A percentile compares a stretch with the other conserved stretches of the same genome.
These are phyloP conservation scores for Echium plantagineum DNA, from an alignment of 257 asterid species.

Conservation along the genomic window DNA sequence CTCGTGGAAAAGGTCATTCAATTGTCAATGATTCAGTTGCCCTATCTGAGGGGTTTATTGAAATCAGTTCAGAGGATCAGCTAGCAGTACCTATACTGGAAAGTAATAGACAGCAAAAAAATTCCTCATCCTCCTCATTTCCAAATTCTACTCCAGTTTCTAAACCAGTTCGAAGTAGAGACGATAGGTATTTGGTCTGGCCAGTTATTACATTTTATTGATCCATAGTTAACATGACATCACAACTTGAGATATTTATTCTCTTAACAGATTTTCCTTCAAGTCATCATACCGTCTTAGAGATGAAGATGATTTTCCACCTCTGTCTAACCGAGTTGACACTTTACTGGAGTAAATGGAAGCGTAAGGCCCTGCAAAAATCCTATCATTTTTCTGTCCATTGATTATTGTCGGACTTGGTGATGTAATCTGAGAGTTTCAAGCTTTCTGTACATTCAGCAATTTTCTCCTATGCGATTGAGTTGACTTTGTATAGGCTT, in stretches of 20 bases:
- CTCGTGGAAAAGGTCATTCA: slow-evolving; percentile 26
- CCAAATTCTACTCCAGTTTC: slow-evolving; percentile 16
- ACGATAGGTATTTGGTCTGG: slow-evolving; percentile 42
- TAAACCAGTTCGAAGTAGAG: slow-evolving; percentile 25
- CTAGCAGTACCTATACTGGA: slow-evolving; percentile 15
- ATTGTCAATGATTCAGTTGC: slow-evolving; percentile 15
- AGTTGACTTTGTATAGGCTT: not conserved
- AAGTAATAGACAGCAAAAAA: slow-evolving; percentile 17
- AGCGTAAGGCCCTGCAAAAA: not conserved
- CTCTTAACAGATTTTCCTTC: slow-evolving; percentile 37
- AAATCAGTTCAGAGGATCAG: slow-evolving; percentile 20
- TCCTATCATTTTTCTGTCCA: not conserved
- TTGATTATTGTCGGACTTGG: not conserved
- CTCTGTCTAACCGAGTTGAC: slow-evolving; percentile 23
- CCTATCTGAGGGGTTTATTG: slow-evolving; percentile 32
- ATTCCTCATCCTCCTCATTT: slow-evolving; percentile 16
- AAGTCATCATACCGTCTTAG: slow-evolving; percentile 57
- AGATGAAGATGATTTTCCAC: slow-evolving; percentile 82
- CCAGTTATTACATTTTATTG: not conserved
- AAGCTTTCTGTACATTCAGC: slow-evolving; percentile 19
- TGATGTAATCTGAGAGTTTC: not conserved
- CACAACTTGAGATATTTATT: slow-evolving; percentile 18
- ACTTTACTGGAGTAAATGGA: not conserved
- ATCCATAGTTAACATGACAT: not conserved
- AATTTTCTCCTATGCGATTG: not conserved